These are phyloP conservation scores for Neonothopanus nambi DNA, from an alignment of 1,284 basidiomycete genomes.

Conservation along the genomic window DNA sequence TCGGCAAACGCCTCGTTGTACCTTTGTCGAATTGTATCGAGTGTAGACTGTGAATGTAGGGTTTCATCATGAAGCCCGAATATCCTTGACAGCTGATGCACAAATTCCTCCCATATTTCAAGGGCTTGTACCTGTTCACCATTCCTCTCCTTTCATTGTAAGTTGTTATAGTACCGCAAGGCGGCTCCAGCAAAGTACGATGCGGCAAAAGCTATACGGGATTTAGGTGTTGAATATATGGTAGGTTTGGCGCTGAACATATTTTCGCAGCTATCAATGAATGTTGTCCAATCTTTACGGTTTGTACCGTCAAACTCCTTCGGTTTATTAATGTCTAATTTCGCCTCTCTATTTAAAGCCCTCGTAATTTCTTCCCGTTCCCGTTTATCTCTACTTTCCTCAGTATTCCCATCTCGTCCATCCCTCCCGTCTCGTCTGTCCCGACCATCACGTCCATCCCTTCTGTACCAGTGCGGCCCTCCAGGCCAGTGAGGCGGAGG, in stretches of 20 bases:
- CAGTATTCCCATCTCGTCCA: not conserved
- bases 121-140: not conserved
- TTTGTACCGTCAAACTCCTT: slow-evolving; percentile 4
- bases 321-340: slow-evolving; percentile 5
- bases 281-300: not conserved
- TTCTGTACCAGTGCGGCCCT: too few relatives aligned
- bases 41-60: not conserved
- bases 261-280: slow-evolving; percentile 3
- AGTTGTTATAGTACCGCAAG: not conserved
- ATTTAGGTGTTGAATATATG: too few relatives aligned
- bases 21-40: not conserved
- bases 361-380: not conserved
- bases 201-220: not conserved
- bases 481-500: too few relatives aligned
- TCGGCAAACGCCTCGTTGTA: not conserved
- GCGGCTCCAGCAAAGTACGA: slow-evolving; percentile 5
- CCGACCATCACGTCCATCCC: too few relatives aligned
- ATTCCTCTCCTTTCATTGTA: not conserved
- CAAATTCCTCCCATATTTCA: not conserved
- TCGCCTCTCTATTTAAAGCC: not conserved
- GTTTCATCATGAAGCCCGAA: slow-evolving; percentile 3
- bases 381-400: not conserved
- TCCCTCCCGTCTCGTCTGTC: not conserved
- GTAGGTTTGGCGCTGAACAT: not conserved
- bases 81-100: not conserved